Percentiles rank a stretch among this genome's conserved stretches.
Evolutionary conservation across 1,284 basidiomycete species (phyloP).

Genomic region (Rhizopogon hawkerae): DNA sequence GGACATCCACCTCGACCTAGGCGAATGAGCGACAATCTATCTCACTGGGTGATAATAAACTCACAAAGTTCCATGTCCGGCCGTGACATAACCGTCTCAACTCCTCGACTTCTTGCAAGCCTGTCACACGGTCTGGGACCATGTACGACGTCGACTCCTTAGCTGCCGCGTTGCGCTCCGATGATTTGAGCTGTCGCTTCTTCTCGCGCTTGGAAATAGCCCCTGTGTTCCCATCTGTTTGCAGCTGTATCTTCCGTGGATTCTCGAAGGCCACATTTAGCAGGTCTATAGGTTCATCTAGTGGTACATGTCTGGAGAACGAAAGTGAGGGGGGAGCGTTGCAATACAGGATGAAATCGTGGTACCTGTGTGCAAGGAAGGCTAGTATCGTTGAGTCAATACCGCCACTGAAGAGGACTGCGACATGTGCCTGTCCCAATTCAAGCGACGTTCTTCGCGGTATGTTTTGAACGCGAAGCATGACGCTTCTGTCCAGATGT

Average conservation of each 20-base stretch:
- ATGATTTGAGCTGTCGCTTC: conserved; percentile 24
- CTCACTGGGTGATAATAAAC: conserved; percentile 17
- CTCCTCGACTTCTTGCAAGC: conserved; percentile 70
- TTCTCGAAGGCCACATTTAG: conserved; percentile 97
- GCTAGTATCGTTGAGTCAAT: conserved; percentile 88
- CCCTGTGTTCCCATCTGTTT: conserved; percentile 40
- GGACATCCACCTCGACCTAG: conserved; percentile 78
- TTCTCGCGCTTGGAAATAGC: conserved; percentile 35
- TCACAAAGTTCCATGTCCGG: conserved; percentile 83
- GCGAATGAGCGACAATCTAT: background rate
- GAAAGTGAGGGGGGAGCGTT: conserved; percentile 1
- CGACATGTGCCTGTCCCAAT: conserved; percentile 52
- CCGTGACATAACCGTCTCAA: conserved; percentile 62
- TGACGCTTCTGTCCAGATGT: conserved; percentile 52
- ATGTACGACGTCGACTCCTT: conserved; percentile 33
- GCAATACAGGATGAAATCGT: conserved; percentile 12
- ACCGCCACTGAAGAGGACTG: conserved; percentile 91
- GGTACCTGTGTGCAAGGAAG: conserved; percentile 61
- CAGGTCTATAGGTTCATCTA: conserved; percentile 80
- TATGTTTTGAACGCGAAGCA: conserved; percentile 52
- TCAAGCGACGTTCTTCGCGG: conserved; percentile 30
- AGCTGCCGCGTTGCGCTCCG: conserved; percentile 5
- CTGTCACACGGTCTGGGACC: conserved; percentile 86
- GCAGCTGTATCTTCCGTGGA: conserved; percentile 57
- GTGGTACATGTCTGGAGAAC: conserved; percentile 52